Base-by-base conservation (phyloP, 1,139 yeast species). In the Scheffersomyces quercinus region DNA sequence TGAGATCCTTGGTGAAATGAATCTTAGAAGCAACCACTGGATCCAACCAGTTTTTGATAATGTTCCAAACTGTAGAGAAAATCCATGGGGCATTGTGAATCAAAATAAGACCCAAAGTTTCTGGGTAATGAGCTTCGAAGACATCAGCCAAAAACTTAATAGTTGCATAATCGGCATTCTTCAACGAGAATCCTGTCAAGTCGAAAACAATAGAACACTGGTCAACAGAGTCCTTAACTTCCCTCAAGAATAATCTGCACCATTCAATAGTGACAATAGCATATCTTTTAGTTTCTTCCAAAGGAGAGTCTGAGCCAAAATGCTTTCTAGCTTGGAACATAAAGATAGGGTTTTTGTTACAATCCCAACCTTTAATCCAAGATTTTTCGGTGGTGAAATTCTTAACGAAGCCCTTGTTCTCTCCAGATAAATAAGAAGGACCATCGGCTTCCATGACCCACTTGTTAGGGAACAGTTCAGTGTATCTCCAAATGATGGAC, bases 61-160 rank as follows among this genome's bases (percentile, higher is more conserved):
- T 63, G 44, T 68, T 73, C 79, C 79, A 74, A 15, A 73, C 72
- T 6, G 77, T 69, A 24, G 70, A 66, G 52, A 74, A 73, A 37
- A 74, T 69, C 79, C 79, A 73, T n/a, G 79, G 79, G 4, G 79
- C 78, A 45, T 72, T 73, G 53, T 64, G 72, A 46, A 74, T 68
- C 39, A 71, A 61, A 30, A 74, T 63, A 24, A 53, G 51, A 6
- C 74, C 77, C 60, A 74, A 68, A 46, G 66, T 63, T 53, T 74
- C 78, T n/a, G 79, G 79, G 50, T 73, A 74, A 47, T 73, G 75
- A 7, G 78, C 77, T 56, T 73, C 78, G 49, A 74, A 72, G 31
- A 67, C 69, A 41, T 69, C 73, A 24, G 75, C 74, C 49, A 74
- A 64, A 45, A 73, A 74, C 53, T 73, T 73, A 46, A 73, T 68